Conservation (phyloP, 306 rosid genomes). For the Mimosa pudica region DNA sequence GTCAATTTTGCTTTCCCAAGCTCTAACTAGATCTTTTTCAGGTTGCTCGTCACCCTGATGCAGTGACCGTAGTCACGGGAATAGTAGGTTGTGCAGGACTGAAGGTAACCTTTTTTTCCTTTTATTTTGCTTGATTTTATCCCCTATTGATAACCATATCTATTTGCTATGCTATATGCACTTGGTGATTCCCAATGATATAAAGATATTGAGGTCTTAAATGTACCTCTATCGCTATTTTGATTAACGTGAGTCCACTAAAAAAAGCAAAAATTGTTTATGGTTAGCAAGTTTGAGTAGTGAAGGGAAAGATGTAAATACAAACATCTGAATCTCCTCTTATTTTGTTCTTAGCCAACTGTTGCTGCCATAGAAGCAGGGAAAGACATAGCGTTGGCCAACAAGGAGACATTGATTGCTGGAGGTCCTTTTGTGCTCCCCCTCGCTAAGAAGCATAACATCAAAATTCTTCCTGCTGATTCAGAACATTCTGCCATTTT, state of each 20-base stretch:
- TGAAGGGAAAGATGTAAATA: conserved; percentile 4
- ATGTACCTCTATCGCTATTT: conserved; percentile 12
- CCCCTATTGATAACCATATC: conserved; percentile 6
- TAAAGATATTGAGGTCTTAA: neutral
- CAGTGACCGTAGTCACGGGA: conserved; percentile 89
- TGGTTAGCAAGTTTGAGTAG: conserved; percentile 13
- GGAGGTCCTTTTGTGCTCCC: conserved; percentile 99
- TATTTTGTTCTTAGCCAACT: conserved; percentile 72
- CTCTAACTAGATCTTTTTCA: conserved; percentile 47
- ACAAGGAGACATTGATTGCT: conserved; percentile 96
- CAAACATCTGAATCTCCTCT: conserved; percentile 44
- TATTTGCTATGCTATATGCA: neutral
- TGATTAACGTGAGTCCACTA: conserved; percentile 12
- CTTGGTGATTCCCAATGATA: neutral
- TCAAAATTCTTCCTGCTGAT: conserved; percentile 98
- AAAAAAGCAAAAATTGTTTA: neutral
- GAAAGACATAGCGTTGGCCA: conserved; percentile 98
- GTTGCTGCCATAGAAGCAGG: conserved; percentile 99
- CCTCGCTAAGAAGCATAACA: conserved; percentile 90
- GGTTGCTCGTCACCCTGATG: conserved; percentile 99
- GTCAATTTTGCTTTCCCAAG: conserved; percentile 23
- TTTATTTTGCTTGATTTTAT: neutral
- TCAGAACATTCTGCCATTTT: conserved; percentile 99
- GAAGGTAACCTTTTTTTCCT: conserved; percentile 57
- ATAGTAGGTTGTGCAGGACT: conserved; percentile 99